Evolutionary conservation across 2,329 filamentous ascomycete genomes (phyloP), one percentile per base, ranked within the genome.

Genomic region (Colletotrichum chrysophilum): DNA sequence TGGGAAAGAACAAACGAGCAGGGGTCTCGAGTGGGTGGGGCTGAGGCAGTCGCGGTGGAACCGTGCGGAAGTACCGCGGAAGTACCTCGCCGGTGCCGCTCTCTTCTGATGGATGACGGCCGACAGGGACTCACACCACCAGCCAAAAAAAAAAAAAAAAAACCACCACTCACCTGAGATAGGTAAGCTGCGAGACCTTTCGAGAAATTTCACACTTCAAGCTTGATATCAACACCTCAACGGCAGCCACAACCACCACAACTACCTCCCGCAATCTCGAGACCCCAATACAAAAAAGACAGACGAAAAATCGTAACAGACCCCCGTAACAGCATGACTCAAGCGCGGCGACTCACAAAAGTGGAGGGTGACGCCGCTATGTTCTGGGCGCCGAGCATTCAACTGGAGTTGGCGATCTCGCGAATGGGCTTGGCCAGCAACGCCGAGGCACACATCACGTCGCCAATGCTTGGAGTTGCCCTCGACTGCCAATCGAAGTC

Each of bases 331-430:
- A 30, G 55, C 68, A 67, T 75, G 70, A 75, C 62, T 75, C 73
- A 52, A 48, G 43, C 32, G 12, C 16, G 32, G n/a, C n/a, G 36
- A 64, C 26, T 38, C 32, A 26, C 69, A 66, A 72, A 75, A 75
- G 73, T 75, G 73, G 73, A 38, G 30, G 38, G 69, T 73, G 69
- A 72, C 69, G 69, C 69, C 73, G 38, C 56, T 48, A n/a, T 13
- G 38, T 32, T 68, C 73, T 73, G 73, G 73, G 69, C 73, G 73
- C 73, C 73, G 73, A 75, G 73, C 58, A 56, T 73, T n/a, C 55
- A 60, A 72, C 58, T 64, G 69, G 73, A 68, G 56, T 72, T 64
- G 73, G 64, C 69, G 38, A 75, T 64, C 69, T 75, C 62, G 61
- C 68, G 68, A 75, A 71, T n/a, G n/a, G 68, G 52, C 72, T 75